Base-by-base conservation (phyloP, 164 flowering plant genomes). In the Aristolochia fimbriata region DNA sequence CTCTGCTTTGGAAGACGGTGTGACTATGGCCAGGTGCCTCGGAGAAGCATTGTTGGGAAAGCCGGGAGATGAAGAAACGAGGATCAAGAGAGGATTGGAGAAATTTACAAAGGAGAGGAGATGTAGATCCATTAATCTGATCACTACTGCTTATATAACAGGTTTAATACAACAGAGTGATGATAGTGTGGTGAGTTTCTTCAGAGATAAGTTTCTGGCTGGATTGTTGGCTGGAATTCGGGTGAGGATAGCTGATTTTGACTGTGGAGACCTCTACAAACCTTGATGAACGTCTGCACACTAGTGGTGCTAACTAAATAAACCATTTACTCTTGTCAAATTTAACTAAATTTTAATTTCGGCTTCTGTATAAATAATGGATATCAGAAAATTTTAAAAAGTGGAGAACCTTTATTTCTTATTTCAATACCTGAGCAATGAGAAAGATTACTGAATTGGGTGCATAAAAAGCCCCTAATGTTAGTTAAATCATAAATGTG, bases 51-150 rank as follows among this genome's bases (percentile, higher is more conserved):
- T 63, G 9, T 33, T 51, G 54, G 25, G 16, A 61, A 61, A 51
- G 13, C 63, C 79, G 48, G 83, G 80, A 10, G 76, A 84, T 41
- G 91, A 83, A 64, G 74, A 77, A 3, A 81, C 76, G 53, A 77
- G 52, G 47, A 51, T 65, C 47, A 33, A 49, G 48, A 64, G 16
- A 23, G 67, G 48, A 6, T 30, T 57, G 56, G 67, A 48, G 48
- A 64, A 64, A 23, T 64, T 47, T 57, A 48, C 31, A 10, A 57
- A 51, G 55, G 67, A 64, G 37, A 64, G 67, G 56, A 64, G 67
- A 33, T 64, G 67, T 61, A 64, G 67, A 60, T 15, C 47, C 47
- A 33, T 49, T 48, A 43, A 56, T 16, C 60, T 64, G 58, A 47
- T 64, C 16, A 22, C 48, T 55, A 52, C 69, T 20, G 60, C 68